phyloP scores from a whole-genome alignment of 305 asterid species.

The Plantago lanceolata region DNA sequence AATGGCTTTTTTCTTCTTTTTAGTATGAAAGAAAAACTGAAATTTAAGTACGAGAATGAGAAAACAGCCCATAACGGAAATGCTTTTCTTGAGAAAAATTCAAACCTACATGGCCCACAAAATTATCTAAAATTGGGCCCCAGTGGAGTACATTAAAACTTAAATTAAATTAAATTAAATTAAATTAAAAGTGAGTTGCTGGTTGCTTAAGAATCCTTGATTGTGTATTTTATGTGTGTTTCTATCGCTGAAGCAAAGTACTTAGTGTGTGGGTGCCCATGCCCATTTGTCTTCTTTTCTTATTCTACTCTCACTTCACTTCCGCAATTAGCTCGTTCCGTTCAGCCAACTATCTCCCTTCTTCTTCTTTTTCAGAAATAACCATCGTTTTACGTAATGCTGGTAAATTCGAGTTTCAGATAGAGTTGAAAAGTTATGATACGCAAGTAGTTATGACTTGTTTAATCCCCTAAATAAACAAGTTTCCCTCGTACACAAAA shows the following conservation, averaged over 20 bases:
- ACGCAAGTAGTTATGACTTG: too few species aligned
- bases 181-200: not conserved
- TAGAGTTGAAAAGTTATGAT: too few species aligned
- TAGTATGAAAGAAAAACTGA: not conserved
- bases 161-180: not conserved
- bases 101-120: slow-evolving; percentile 23
- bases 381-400: too few species aligned
- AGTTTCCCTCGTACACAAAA: too few species aligned
- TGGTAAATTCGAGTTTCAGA: too few species aligned
- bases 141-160: slow-evolving; percentile 25
- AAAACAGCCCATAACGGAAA: too few species aligned
- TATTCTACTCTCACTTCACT: too few species aligned
- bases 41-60: not conserved
- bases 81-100: not conserved
- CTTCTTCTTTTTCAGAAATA: not conserved
- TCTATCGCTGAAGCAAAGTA: slow-evolving; percentile 3
- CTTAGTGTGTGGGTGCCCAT: not conserved
- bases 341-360: not conserved
- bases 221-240: slow-evolving; percentile 7
- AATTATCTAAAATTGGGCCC: slow-evolving; percentile 30
- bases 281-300: slow-evolving; percentile 6
- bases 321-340: slow-evolving; percentile 41
- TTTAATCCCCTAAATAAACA: too few species aligned
- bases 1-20: not conserved
- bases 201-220: slow-evolving; percentile 23